Base-by-base conservation (phyloP, 768 basidiomycete species). In the Mycena metata region DNA sequence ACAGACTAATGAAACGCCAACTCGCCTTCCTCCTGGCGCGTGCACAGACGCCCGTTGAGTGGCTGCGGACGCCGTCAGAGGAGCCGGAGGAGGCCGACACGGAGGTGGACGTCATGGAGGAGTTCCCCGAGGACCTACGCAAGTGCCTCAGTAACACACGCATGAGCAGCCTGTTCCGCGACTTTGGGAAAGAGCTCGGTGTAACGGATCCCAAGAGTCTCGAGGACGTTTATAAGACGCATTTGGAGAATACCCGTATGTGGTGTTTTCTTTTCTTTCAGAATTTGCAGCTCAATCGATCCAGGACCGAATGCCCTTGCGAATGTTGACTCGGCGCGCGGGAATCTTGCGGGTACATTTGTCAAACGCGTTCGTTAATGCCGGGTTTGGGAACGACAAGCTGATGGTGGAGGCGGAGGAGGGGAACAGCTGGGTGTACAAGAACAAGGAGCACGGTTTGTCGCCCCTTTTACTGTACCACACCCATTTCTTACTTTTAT, bases 301-400 rank as follows among this genome's bases (percentile, higher is more conserved):
- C 36, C 66, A 93, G 91, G 91, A 69, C 83, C 90, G 33, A 86
- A 89, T 30, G 82, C 91, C 15, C 87, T 90, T 4, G 85, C 92
- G 0, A 93, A 90, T 66, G 90, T 98, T 52, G 96, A 98, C 75
- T 98, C 96, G 7, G 97, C 98, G 24, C 88, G 94, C 65, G 96
- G 91, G 49, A 99, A 98, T 79, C 81, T 99, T 66, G 97, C 98
- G 0, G 94, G 96, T 4, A 98, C 97, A 1, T 99, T 99, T 71
- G 98, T 99, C 69, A 99, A 99, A n/a, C 75, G 98, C 96, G 1
- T 99, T 99, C 69, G 97, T 98, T 59, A 99, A 99, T 75, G 97
- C 96, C 49, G 98, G 97, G 0, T 99, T 96, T 76, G 96, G 96
- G 26, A 99, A 99, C 77, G 98, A 99, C 79, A 98, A 98, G 78